Evolutionary conservation across 1,139 yeast species (phyloP).

Genomic region (Kluyveromyces marxianus): DNA sequence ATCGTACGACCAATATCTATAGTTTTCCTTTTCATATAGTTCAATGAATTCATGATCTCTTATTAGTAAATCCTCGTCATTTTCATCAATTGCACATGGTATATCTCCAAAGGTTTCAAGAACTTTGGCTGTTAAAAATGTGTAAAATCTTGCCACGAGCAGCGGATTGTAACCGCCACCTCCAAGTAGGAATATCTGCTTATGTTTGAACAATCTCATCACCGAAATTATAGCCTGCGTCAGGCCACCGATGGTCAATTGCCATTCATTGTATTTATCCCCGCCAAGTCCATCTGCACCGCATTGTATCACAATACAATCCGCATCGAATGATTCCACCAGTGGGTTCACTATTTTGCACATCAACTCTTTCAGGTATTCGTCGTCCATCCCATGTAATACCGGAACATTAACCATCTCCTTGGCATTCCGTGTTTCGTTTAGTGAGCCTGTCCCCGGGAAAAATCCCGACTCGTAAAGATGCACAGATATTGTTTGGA

Average conservation of each 20-base stretch:
- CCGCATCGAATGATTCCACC: constrained; percentile 37
- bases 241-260: constrained; percentile 48
- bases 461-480: constrained; percentile 59
- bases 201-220: constrained; percentile 24
- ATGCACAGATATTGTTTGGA: constrained; percentile 59
- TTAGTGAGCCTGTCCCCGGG: constrained; percentile 57
- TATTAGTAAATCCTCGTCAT: constrained; percentile 33
- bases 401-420: constrained; percentile 48
- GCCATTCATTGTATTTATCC: constrained; percentile 63
- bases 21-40: constrained; percentile 40
- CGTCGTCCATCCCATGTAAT: constrained; percentile 48
- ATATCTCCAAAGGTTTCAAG: constrained; percentile 8
- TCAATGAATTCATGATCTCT: constrained; percentile 48
- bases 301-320: constrained; percentile 53
- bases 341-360: constrained; percentile 40
- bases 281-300: constrained; percentile 66
- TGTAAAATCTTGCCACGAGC: constrained; percentile 61
- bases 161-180: constrained; percentile 72
- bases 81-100: background rate
- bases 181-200: constrained; percentile 48
- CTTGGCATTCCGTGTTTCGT: constrained; percentile 33
- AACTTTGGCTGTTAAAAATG: constrained; percentile 43
- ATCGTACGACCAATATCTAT: constrained; percentile 41
- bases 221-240: constrained; percentile 34
- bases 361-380: constrained; percentile 34